Evolutionary conservation across 345 rosid genomes (phyloP).

Genomic region (Dovyalis caffra): DNA sequence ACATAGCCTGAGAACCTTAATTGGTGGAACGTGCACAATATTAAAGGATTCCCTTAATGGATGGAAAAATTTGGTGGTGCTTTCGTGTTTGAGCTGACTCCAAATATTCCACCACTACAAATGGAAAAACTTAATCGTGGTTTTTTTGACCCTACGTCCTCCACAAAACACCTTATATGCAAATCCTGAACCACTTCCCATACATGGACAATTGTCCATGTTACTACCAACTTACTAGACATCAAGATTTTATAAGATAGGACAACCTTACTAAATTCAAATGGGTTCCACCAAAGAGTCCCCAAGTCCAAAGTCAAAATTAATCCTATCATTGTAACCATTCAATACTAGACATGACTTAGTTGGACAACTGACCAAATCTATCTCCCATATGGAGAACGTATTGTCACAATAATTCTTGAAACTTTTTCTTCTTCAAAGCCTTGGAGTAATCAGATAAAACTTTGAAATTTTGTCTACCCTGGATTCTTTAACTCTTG

Average conservation of each 20-base stretch:
- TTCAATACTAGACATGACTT: conserved; percentile 17
- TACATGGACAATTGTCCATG: conserved; percentile 33
- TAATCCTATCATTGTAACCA: conserved; percentile 22
- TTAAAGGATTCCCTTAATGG: conserved; percentile 13
- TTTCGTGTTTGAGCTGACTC: conserved; percentile 31
- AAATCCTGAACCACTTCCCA: conserved; percentile 41
- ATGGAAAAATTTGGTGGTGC: conserved; percentile 18
- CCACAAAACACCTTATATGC: conserved; percentile 38
- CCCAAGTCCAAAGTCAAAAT: conserved; percentile 44
- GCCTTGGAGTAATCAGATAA: background rate
- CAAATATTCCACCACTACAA: conserved; percentile 41
- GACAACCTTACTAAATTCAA: conserved; percentile 1
- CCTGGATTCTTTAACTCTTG: background rate
- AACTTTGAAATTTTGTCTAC: background rate
- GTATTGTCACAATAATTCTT: background rate
- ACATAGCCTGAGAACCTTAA: conserved; percentile 30
- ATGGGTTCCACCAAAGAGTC: conserved; percentile 44
- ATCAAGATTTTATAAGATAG: conserved; percentile 19
- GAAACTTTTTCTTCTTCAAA: background rate
- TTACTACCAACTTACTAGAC: conserved; percentile 41
- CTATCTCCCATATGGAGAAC: background rate
- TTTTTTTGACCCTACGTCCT: conserved; percentile 49
- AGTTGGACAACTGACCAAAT: conserved; percentile 7
- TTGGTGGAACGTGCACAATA: conserved; percentile 47
- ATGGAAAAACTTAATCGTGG: conserved; percentile 39